Evolutionary conservation across 306 rosid species (phyloP).

Genomic region (Gastrolobium bilobum): DNA sequence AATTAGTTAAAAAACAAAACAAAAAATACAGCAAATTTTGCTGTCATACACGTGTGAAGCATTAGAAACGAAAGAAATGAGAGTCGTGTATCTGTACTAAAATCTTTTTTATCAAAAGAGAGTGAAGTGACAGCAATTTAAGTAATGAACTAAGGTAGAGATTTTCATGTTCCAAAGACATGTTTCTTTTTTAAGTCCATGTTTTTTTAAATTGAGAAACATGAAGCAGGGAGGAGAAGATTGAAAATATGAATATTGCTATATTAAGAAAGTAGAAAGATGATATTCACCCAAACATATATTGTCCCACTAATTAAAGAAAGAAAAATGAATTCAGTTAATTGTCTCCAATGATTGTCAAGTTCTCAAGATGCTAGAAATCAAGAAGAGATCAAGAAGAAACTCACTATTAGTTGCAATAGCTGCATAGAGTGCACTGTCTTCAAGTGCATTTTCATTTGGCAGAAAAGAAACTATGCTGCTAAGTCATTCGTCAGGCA

Average conservation of each 20-base stretch:
- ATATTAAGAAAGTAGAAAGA: constrained; percentile 50
- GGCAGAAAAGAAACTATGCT: constrained; percentile 72
- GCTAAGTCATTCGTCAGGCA: constrained; percentile 63
- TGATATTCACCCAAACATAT: constrained; percentile 23
- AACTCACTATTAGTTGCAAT: constrained; percentile 66
- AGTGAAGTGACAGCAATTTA: neutral
- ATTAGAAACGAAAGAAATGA: too few species aligned
- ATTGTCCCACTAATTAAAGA: constrained; percentile 58
- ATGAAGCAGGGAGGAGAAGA: neutral
- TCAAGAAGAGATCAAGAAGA: constrained; percentile 63
- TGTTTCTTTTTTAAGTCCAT: neutral
- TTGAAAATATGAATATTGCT: constrained; percentile 29
- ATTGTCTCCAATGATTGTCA: constrained; percentile 59
- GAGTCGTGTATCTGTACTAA: too few species aligned
- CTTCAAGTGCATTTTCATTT: constrained; percentile 64
- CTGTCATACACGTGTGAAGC: constrained; percentile 63
- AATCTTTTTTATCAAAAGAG: neutral
- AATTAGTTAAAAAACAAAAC: too few species aligned
- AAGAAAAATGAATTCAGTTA: constrained; percentile 46
- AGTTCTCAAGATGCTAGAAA: constrained; percentile 65
- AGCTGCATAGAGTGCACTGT: constrained; percentile 55
- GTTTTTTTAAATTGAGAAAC: constrained; percentile 22
- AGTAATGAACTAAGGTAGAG: neutral
- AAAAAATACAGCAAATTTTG: too few species aligned
- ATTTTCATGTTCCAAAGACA: constrained; percentile 11